Conservation (phyloP, 2,329 filamentous ascomycete genomes). For the Zymoseptoria pseudotritici region DNA sequence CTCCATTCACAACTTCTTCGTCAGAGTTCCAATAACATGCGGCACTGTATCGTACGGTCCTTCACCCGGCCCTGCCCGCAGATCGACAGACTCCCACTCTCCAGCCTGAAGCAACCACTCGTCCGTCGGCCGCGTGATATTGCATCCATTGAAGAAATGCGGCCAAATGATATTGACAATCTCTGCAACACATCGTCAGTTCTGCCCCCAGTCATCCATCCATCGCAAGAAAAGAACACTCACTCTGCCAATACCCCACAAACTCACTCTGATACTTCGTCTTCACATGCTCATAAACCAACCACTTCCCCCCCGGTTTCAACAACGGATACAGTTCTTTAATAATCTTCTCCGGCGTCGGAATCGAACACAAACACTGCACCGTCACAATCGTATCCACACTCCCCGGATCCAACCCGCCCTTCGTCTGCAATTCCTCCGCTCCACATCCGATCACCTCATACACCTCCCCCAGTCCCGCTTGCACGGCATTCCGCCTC, state of each 20-base stretch:
- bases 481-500: slow-evolving; percentile 39
- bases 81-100: slow-evolving; percentile 29
- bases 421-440: slow-evolving; percentile 44
- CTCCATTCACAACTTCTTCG: slow-evolving; percentile 16
- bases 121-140: slow-evolving; percentile 30
- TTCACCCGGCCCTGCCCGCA: slow-evolving; percentile 25
- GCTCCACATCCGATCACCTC: slow-evolving; percentile 57
- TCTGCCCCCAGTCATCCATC: not conserved
- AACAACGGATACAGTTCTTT: slow-evolving; percentile 50
- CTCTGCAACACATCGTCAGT: slow-evolving; percentile 14
- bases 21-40: slow-evolving; percentile 28
- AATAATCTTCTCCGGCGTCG: slow-evolving; percentile 51
- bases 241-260: slow-evolving; percentile 30
- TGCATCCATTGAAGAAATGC: slow-evolving; percentile 30
- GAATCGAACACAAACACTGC: slow-evolving; percentile 57
- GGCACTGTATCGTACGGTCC: slow-evolving; percentile 30
- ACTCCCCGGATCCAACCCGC: slow-evolving; percentile 44
- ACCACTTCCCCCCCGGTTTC: slow-evolving; percentile 56
- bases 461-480: slow-evolving; percentile 52
- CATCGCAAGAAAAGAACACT: slow-evolving; percentile 4
- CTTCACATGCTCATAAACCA: slow-evolving; percentile 55
- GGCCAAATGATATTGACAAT: slow-evolving; percentile 30
- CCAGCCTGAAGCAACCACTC: slow-evolving; percentile 30
- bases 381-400: slow-evolving; percentile 55
- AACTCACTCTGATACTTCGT: slow-evolving; percentile 29